Evolutionary conservation across 2,329 filamentous ascomycete genomes (phyloP).

Genomic region (Pseudogymnoascus sp.): DNA sequence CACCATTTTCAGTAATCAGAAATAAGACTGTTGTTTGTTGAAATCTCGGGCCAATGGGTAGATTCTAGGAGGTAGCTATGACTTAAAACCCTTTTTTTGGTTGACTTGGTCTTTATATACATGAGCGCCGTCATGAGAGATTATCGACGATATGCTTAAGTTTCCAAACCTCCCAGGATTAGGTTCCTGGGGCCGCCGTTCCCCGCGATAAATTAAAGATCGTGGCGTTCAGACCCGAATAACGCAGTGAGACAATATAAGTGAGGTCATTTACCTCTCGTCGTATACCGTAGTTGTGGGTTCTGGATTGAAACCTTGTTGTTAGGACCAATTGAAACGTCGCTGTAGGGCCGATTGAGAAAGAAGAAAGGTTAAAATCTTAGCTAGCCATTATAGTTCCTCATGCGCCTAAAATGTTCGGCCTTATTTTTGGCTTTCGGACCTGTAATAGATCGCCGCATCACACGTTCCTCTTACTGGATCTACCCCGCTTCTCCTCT

Average conservation of each 20-base stretch:
- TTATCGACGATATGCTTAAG: background rate
- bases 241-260: background rate
- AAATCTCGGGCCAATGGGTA: background rate
- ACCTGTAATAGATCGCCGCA: background rate
- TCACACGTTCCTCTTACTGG: background rate
- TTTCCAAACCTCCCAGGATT: background rate
- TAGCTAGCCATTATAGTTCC: no score
- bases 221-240: background rate
- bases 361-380: no score
- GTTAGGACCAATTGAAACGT: background rate
- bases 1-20: constrained; percentile 9
- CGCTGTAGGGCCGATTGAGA: background rate
- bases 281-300: background rate
- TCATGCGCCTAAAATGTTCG: no score
- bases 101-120: background rate
- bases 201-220: background rate
- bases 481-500: background rate
- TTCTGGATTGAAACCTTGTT: background rate
- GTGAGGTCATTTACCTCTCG: background rate
- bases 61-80: background rate
- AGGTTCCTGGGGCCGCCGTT: background rate
- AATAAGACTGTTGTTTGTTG: background rate
- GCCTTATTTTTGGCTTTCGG: background rate
- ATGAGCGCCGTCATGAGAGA: background rate
- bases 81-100: background rate